Conservation (phyloP, 305 asterid genomes). For the Fraxinus xanthoxyloides region DNA sequence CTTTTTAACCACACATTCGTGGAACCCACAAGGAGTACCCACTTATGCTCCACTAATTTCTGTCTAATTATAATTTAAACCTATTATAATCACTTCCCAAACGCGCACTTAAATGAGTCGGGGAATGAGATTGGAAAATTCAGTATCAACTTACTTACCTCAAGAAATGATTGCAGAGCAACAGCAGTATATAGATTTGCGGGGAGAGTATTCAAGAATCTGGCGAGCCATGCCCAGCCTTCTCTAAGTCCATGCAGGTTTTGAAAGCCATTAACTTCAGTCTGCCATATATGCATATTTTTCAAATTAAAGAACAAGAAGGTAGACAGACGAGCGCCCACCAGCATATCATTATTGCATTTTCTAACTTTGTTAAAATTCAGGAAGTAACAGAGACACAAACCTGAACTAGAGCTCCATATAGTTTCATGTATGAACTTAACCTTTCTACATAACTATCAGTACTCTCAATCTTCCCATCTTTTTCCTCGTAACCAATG, state of each 20-base stretch:
- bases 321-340: not conserved
- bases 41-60: not conserved
- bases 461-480: conserved; percentile 55
- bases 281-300: conserved; percentile 37
- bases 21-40: not conserved
- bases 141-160: conserved; percentile 60
- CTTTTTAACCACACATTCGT: not conserved
- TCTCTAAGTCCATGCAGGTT: conserved; percentile 71
- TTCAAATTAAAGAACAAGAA: conserved; percentile 7
- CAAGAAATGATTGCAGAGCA: conserved; percentile 70
- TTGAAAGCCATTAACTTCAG: conserved; percentile 50
- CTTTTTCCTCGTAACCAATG: conserved; percentile 59
- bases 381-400: conserved; percentile 18
- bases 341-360: conserved; percentile 4
- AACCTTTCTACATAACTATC: conserved; percentile 49
- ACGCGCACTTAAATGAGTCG: not conserved
- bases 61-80: not conserved
- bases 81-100: not conserved
- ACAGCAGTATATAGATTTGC: conserved; percentile 74
- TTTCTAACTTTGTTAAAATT: not conserved
- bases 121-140: not conserved
- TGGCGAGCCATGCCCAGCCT: conserved; percentile 95
- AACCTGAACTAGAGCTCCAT: conserved; percentile 96
- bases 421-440: conserved; percentile 65
- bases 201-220: conserved; percentile 78